Evolutionary conservation across 2,329 filamentous ascomycete species (phyloP), one percentile per base, ranked within the genome.

Genomic region (Boeremia exigua): DNA sequence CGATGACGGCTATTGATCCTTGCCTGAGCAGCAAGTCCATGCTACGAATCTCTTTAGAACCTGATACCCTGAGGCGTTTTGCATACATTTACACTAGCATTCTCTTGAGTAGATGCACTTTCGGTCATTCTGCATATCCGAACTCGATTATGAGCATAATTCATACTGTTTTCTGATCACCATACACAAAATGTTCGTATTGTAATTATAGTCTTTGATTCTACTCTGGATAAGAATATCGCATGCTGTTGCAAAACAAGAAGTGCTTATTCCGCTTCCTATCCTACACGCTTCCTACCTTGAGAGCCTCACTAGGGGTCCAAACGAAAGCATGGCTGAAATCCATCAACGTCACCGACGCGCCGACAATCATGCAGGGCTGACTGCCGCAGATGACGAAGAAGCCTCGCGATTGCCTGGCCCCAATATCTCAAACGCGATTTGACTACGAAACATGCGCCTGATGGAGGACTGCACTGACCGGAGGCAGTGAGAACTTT

Each of bases 401-500:
- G 44, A 44, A 54, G 44, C 37, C 27, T 43, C 9, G 19, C 14
- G 23, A 29, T 48, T 32, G n/a, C 15, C 14, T 38, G 51, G 12
- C 38, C 6, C 28, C 6, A 34, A 23, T 8, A 11, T 32, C 15
- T 40, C 12, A 12, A 12, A 23, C 17, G 15, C n/a, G 19, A 25
- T 25, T n/a, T 23, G 10, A 30, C 25, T 34, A 8, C 49, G 36
- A 37, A 50, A 49, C 46, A 37, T 37, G 36, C 40, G 30, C 30
- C 34, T 23, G 23, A 6, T 27, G 17, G 42, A 42, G 40, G 42
- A 43, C 47, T 47, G 25, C 12, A 37, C 25, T 42, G 29, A 46
- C 30, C 37, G 30, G 42, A 29, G 32, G 53, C 30, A 43, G 53
- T 55, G n/a, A 51, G 47, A 42, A 42, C 28, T 38, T 36, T 46